phyloP scores from a whole-genome alignment of 2,329 filamentous ascomycete genomes.

The Apiospora hydei region DNA sequence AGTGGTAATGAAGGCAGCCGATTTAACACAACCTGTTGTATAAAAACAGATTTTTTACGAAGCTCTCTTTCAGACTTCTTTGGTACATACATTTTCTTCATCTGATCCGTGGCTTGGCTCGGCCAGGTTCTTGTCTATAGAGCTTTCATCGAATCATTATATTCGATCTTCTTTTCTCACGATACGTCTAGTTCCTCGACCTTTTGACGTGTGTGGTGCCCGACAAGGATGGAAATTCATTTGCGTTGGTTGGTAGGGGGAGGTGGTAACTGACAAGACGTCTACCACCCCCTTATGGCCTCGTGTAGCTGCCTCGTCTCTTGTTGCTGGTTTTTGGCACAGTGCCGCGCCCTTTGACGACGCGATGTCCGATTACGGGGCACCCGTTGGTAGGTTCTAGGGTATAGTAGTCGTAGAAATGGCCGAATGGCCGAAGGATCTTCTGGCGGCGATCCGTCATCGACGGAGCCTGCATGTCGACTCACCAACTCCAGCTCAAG shows the following conservation, averaged over 20 bases:
- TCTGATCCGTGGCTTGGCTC: constrained; percentile 16
- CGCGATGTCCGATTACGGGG: neutral
- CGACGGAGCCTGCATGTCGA: neutral
- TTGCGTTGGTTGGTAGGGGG: neutral
- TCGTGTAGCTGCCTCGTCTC: too few species aligned
- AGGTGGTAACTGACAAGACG: neutral
- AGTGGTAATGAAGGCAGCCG: neutral
- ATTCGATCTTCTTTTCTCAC: neutral
- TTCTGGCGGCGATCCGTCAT: neutral
- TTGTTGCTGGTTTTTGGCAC: neutral
- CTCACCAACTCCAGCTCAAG: neutral
- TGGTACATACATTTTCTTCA: constrained; percentile 17
- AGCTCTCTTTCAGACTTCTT: constrained; percentile 12
- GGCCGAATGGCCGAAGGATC: too few species aligned
- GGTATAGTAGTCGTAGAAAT: too few species aligned
- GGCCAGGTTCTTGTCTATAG: constrained; percentile 16
- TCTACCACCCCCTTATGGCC: too few species aligned
- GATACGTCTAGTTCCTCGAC: neutral
- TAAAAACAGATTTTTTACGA: constrained; percentile 9
- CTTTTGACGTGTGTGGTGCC: neutral
- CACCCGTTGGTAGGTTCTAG: too few species aligned
- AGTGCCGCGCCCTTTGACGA: neutral
- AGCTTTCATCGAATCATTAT: neutral
- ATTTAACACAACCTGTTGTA: constrained; percentile 4
- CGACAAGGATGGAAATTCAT: neutral